Evolutionary conservation across 768 basidiomycete species (phyloP), one percentile per base, ranked within the genome.

Genomic region (Cubamyces lactineus): DNA sequence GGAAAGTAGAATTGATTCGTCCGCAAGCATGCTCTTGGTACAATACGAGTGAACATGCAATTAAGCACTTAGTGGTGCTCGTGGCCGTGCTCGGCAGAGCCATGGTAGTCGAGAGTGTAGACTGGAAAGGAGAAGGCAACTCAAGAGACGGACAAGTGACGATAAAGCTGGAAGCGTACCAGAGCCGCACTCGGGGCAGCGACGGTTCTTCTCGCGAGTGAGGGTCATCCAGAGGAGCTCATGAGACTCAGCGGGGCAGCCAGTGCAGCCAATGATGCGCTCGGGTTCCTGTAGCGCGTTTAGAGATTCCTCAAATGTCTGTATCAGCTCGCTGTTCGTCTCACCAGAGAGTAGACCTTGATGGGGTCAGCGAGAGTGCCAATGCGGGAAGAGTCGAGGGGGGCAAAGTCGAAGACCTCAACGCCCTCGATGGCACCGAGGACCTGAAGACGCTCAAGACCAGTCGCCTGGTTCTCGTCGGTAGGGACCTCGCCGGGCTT

Each of bases 361-460:
- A 98, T 83, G 41, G 96, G 96, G 76, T 95, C 83, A 61, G 84
- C 83, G 71, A 91, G 82, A 56, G 96, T 98, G 66, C 96, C 96
- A 73, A 94, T 76, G 70, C 91, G 85, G 76, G 87, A 89, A 57
- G 94, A 78, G 71, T 94, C 89, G 66, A 97, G 82, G 38, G 94
- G 91, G 61, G 85, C 83, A 71, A 88, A 82, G 74, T 98, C 94
- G 78, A 99, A 99, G 53, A 94, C 85, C 46, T 92, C 88, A 55
- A 94, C 78, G 57, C 95, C 96, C 75, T 94, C 86, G 70, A 94
- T 79, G 64, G 94, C 88, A 71, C 91, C 94, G 55, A 98, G 78
- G 51, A 97, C 79, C 77, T 99, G 93, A 72, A 97, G 86, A 76
- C 96, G 93, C 76, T 98, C 96, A 57, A 98, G 81, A 86, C 96